A percentile compares a stretch with the other conserved stretches of the same genome.
Conservation (phyloP, 345 rosid genomes). For the Erysimum cheiranthoides region DNA sequence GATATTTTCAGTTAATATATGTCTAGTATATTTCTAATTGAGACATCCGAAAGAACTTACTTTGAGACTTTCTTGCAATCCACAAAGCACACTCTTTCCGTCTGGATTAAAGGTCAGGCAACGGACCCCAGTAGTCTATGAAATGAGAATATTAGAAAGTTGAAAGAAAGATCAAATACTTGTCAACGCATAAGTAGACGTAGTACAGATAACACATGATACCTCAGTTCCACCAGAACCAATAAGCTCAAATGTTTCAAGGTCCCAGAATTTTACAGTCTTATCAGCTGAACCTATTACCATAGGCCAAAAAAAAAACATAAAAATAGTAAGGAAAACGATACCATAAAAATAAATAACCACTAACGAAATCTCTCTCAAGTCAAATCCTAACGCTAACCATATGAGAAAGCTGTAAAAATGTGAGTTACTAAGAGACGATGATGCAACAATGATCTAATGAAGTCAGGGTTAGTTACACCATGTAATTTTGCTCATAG, state of each 20-base stretch:
- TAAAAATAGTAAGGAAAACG: not conserved
- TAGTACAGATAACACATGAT: slow-evolving; percentile 38
- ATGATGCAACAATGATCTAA: slow-evolving; percentile 25
- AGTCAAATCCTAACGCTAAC: slow-evolving; percentile 3
- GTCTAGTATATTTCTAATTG: slow-evolving; percentile 7
- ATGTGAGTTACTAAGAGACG: not conserved
- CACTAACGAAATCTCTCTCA: slow-evolving; percentile 1
- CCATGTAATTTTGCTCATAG: slow-evolving; percentile 5
- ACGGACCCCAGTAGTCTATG: slow-evolving; percentile 87
- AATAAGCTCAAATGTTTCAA: slow-evolving; percentile 94
- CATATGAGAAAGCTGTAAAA: not conserved
- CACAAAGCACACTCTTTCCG: slow-evolving; percentile 94
- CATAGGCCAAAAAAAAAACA: slow-evolving; percentile 28
- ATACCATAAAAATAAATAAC: not conserved
- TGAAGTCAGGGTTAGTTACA: slow-evolving; percentile 15
- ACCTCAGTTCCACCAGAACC: slow-evolving; percentile 98
- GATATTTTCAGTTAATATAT: slow-evolving; percentile 11
- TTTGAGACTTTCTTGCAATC: slow-evolving; percentile 93
- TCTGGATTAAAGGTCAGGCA: slow-evolving; percentile 94
- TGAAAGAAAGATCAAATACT: slow-evolving; percentile 16
- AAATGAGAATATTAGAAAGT: slow-evolving; percentile 30
- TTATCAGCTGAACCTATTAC: slow-evolving; percentile 92
- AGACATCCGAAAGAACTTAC: slow-evolving; percentile 48
- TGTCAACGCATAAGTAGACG: slow-evolving; percentile 4
- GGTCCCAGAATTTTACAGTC: slow-evolving; percentile 99